Evolutionary conservation across 495 filamentous ascomycete species (phyloP), one percentile per base, ranked within the genome.

Genomic region (Penicillium verhagenii): DNA sequence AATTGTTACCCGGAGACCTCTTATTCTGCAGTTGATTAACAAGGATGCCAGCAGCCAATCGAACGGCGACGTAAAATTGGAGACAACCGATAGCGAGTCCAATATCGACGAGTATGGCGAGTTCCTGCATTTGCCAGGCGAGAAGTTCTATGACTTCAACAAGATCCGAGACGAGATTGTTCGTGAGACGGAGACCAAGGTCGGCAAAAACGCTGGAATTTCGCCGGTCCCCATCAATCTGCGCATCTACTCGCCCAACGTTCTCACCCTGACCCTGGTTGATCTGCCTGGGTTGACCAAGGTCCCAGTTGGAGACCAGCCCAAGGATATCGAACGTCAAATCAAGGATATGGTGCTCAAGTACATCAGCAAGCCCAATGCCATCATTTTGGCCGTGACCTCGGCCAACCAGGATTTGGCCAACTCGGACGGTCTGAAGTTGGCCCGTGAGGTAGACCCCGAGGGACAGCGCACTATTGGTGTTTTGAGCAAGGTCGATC

Each of bases 101-200:
- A 99, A 99, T 72, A 69, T 83, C 25, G 92, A 97, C 67, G 95
- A 99, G 73, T 97, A 96, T 86, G 95, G 94, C 75, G 95, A 99
- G 79, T 99, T 99, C 73, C 80, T 97, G 47, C 95, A 99, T 70
- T 91, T 99, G 53, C 95, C 94, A 31, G 94, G 94, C 60, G 89
- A 99, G 78, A 97, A 97, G 76, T 97, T 96, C 81, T 85, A 84
- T 78, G 95, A 99, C 73, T 99, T 99, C 79, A 95, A 96, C 81
- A 96, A 97, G 81, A 96, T 99, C 62, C 85, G 95, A 56, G 95
- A 99, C 37, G 95, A 99, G 78, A 97, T 99, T 64, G 89, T 92
- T 53, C 84, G 90, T 65, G 95, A 99, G 77, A 99, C 95, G 46
- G 95, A 97, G 58, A 82, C 85, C 53, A 99, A 99, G 80, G 94